Base-by-base conservation (phyloP, 164 flowering plant species). In the Tetracentron sinense region DNA sequence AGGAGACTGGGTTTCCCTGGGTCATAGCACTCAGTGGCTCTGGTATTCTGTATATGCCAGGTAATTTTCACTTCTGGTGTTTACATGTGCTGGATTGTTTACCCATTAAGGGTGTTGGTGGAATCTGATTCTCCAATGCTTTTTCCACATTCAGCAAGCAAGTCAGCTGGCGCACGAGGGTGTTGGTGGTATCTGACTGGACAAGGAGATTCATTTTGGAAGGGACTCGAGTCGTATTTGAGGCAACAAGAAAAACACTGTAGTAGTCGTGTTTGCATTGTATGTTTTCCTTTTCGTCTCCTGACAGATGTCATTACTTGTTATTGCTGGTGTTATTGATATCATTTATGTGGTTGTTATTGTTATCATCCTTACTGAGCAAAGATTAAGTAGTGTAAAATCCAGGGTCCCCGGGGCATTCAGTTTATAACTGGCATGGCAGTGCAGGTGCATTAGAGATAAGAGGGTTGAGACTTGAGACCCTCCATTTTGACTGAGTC, bases 21-120 rank as follows among this genome's bases (percentile, higher is more conserved):
- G 98, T n/a, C 87, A 72, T 23, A 89, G 97, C 79, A 59, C 76
- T 12, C 96, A 92, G 72, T 92, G 96, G 96, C 90, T 92, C 23
- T 92, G 98, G 98, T 92, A 90, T 64, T 93, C 98, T 59, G 90
- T 93, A 2, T 90, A 93, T 79, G 91, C 97, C 30, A 93, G 98
- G 97, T 90, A 74, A 31, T 22, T n/a, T n/a, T n/a, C n/a, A n/a
- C 28, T 28, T 56, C 38, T 65, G 21, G 58, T 35, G 21, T 42
- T 67, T 7, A 21, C 10, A 20, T 31, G 7, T 2, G 16, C 27
- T 17, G n/a, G 25, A 25, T 6, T 25, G 23, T 49, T 16, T 28
- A 42, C 6, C 35, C 5, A 22, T 20, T 29, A 21, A 14, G 20
- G 19, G 47, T 64, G 29, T 56, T 35, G 21, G 15, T 53, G 6